phyloP scores from a whole-genome alignment of 23 red algal genomes.

The Gracilaria domingensis region DNA sequence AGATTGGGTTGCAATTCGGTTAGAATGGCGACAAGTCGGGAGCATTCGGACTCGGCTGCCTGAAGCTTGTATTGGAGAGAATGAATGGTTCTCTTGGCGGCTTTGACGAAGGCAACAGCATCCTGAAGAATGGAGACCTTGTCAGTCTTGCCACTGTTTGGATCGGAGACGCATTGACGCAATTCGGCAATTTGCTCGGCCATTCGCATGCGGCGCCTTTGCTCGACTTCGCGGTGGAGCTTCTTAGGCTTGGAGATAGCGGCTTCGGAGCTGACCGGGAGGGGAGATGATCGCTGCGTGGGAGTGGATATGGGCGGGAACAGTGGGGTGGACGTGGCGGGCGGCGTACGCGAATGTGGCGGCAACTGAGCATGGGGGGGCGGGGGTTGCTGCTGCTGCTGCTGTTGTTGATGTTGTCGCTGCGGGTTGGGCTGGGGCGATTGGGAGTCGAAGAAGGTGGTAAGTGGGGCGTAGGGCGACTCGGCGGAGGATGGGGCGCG shows the following conservation, averaged over 20 bases:
- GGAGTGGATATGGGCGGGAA: not conserved
- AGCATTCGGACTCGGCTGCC: slow-evolving; percentile 27
- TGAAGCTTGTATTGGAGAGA: slow-evolving; percentile 28
- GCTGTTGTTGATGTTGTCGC: not conserved
- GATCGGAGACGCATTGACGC: slow-evolving; percentile 60
- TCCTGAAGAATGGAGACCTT: slow-evolving; percentile 62
- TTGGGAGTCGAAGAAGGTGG: slow-evolving; percentile 5
- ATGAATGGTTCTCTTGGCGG: slow-evolving; percentile 21
- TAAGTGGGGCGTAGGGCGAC: not conserved
- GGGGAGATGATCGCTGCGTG: not conserved
- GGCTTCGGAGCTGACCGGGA: slow-evolving; percentile 31
- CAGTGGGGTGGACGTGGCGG: not conserved
- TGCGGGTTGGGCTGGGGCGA: not conserved
- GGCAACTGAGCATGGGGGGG: not conserved
- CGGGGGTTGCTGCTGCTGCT: not conserved
- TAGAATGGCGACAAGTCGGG: slow-evolving; percentile 20
- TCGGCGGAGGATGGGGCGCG: not conserved
- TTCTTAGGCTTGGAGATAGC: slow-evolving; percentile 56
- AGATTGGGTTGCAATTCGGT: slow-evolving; percentile 13
- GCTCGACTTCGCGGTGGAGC: slow-evolving; percentile 66
- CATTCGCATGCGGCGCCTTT: slow-evolving; percentile 61
- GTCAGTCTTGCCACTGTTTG: slow-evolving; percentile 51
- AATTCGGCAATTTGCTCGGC: slow-evolving; percentile 61
- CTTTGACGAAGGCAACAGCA: slow-evolving; percentile 53
- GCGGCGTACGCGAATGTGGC: not conserved